Base-by-base conservation (phyloP, 1,284 basidiomycete species). In the Athelia sp. region DNA sequence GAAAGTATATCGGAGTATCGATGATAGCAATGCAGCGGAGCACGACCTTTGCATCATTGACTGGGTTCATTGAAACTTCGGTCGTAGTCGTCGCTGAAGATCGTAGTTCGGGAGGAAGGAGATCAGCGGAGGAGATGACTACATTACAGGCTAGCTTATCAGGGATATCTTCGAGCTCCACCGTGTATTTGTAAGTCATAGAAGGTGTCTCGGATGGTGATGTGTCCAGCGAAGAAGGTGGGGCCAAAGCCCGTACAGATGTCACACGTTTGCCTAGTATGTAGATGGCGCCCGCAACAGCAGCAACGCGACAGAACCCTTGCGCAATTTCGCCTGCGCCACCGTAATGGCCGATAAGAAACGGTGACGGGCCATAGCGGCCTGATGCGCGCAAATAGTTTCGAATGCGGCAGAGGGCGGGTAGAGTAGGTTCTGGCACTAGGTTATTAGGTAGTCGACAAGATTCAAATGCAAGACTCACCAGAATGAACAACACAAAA, bases 261-360 rank as follows among this genome's bases (percentile, higher is more conserved):
- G 60, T 54, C 10, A 89, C 65, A 0, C 65, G 65, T 35, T 79
- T 76, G n/a, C 84, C 90, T 1, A 97, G 79, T 52, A 97, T 86
- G 63, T 96, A 96, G 1, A 87, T 87, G 0, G 80, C 86, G 9
- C 93, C 92, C 54, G 80, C 79, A 4, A 97, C 93, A 2, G 94
- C 93, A 31, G 89, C 80, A 4, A 86, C 81, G 29, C 93, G 90
- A 66, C 93, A 96, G 64, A 95, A 98, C 0, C 92, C 93, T 66
- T 97, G 93, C 0, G 89, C 79, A n/a, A 96, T 82, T 61, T 97
- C 94, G 2, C 94, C 93, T 0, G 86, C 74, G 3, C 94, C 93
- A 24, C 96, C 96, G 63, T 98, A 98, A 59, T 98, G 94, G 0
- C 92, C 93, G 3, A 98, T 78, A 14, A 99, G 79, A 68, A 95